Conservation (phyloP, 371 early-diverging fungal genomes). For the Polyrhizophydium stewartii region DNA sequence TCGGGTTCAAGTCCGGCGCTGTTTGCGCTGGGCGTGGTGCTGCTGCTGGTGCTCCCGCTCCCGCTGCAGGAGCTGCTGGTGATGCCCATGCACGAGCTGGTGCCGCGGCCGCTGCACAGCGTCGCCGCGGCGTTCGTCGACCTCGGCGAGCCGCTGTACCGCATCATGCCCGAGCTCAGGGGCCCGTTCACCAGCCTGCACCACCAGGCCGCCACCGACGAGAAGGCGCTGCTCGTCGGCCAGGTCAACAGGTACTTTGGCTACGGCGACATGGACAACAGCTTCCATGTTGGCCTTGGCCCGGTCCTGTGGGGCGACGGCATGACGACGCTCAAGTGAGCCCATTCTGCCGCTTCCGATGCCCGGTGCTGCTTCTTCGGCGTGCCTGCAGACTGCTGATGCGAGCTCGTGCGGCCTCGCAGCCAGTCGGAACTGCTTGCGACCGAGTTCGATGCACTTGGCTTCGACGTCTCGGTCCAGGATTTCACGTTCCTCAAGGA, state of each 20-base stretch:
- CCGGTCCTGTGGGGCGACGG: not conserved
- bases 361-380: too few relatives aligned
- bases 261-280: not conserved
- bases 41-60: not conserved
- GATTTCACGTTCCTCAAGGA: conserved; percentile 7
- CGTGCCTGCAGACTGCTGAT: not conserved
- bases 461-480: conserved; percentile 29
- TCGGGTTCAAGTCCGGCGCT: not conserved
- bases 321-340: not conserved
- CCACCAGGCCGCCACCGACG: not conserved
- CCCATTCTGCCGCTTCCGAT: too few relatives aligned
- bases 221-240: conserved; percentile 5
- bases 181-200: not conserved
- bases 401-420: not conserved
- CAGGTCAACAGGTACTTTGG: conserved; percentile 1
- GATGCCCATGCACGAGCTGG: too few relatives aligned
- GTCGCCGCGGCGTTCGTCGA: too few relatives aligned
- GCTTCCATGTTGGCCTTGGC: not conserved
- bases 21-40: not conserved
- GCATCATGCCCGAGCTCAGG: too few relatives aligned
- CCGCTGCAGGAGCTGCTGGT: not conserved
- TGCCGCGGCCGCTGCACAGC: too few relatives aligned
- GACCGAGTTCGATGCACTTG: conserved; percentile 8
- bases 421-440: not conserved
- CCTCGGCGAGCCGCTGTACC: too few relatives aligned